phyloP scores from a whole-genome alignment of 169 alveolate species.

The Fabrea salina region DNA sequence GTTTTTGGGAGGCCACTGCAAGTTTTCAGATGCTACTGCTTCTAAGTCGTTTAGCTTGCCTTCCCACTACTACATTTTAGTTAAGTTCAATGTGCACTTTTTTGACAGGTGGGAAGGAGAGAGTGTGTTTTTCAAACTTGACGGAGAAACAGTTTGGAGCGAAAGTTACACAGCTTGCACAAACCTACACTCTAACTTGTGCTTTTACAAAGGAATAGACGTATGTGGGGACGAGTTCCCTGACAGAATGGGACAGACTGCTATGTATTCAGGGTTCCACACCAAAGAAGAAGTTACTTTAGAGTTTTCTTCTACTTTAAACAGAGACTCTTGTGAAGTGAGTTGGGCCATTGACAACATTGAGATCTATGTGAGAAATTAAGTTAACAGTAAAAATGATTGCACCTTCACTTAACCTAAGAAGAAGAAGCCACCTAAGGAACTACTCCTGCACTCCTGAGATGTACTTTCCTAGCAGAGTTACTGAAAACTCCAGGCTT shows the following conservation, averaged over 20 bases:
- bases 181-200: slow-evolving; percentile 35
- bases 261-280: background rate
- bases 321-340: slow-evolving; percentile 66
- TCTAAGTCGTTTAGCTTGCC: slow-evolving; percentile 17
- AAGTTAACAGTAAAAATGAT: background rate
- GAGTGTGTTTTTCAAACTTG: slow-evolving; percentile 57
- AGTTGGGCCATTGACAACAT: slow-evolving; percentile 85
- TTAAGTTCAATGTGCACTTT: slow-evolving; percentile 60
- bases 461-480: too few species aligned
- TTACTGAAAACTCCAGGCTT: too few species aligned
- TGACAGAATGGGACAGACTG: slow-evolving; percentile 46
- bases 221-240: slow-evolving; percentile 73
- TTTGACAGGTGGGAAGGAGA: slow-evolving; percentile 82
- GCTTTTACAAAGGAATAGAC: slow-evolving; percentile 57
- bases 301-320: slow-evolving; percentile 1
- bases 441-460: too few species aligned
- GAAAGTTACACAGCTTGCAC: slow-evolving; percentile 60
- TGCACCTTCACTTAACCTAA: background rate
- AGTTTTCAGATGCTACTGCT: background rate
- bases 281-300: background rate
- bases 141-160: slow-evolving; percentile 65
- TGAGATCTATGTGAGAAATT: slow-evolving; percentile 44
- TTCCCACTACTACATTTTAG: background rate
- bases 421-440: too few species aligned
- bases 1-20: slow-evolving; percentile 31